Base-by-base conservation (phyloP, 768 basidiomycete genomes). In the Kwoniella heveanensis region DNA sequence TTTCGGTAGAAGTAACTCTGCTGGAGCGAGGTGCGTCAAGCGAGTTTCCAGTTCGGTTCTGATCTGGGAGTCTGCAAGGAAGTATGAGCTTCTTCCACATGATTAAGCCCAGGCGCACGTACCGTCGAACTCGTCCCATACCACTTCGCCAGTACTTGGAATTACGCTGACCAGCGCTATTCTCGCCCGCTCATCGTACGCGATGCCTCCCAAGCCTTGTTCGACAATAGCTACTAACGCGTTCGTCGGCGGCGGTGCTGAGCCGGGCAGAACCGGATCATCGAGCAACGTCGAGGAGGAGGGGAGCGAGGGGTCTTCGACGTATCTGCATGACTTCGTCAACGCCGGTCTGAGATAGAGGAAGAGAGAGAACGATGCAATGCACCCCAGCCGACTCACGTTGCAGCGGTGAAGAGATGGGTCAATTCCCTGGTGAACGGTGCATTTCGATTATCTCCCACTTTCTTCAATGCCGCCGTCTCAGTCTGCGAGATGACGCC, bases 101-200 rank as follows among this genome's bases (percentile, higher is more conserved):
- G 39, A 17, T 7, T 44, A 9, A 10, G 39, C 6, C 44, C 30
- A 30, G 57, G 32, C 44, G 54, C 73, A 50, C 64, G 37, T 57
- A 88, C 90, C 92, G 57, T 89, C 84, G 73, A 94, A 95, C 59
- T 90, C 86, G 72, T 99, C 95, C 87, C 91, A 98, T 1, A 92
- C 82, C 2, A 99, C 89, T 68, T 96, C 94, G 1, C 95, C 95
- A 0, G 92, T 96, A 51, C 87, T 87, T 0, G 93, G 91, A 60
- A 87, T 86, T 17, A 96, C 87, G 17, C 86, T 85, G 32, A 97
- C 83, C 79, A 97, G 83, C 8, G 88, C 88, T 44, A 97, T 83
- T 30, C 59, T 62, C 1, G 84, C 84, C 25, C 81, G 79, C 56
- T 85, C 84, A 59, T 85, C 83, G 1, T 77, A 66, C 4, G 81